Base-by-base conservation (phyloP, 768 basidiomycete species). In the Calvatia gigantea region DNA sequence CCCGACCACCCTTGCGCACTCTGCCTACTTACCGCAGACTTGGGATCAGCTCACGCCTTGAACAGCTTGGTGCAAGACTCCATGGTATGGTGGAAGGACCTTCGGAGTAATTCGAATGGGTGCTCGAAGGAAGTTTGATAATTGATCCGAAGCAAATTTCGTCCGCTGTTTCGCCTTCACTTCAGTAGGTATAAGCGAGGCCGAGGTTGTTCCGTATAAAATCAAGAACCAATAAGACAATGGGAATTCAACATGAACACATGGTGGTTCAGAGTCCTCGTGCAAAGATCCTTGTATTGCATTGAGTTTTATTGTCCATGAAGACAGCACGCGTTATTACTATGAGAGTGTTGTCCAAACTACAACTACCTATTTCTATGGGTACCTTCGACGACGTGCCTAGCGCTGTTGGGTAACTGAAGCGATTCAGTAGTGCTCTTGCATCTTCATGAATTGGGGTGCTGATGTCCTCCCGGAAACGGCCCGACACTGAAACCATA, bases 171-270 rank as follows among this genome's bases (percentile, higher is more conserved):
- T 7, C 21, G 25, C 41, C 21, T 21, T 23, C 41, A 19, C 41
- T 42, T 11, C 21, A 42, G 21, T 42, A 42, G 6, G 12, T 32
- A 19, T 12, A 19, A 19, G 31, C 29, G 15, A 38, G 23, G 15
- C 6, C 19, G 27, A 33, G 9, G n/a, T 39, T 21, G 25, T 38
- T 47, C 45, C 23, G 41, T 55, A 47, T 39, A 47, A 5, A 6
- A 23, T 14, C 51, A 38, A 39, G 44, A 31, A 47, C 54, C 41
- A 43, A 52, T 41, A 43, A 17, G 51, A 43, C 51, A 28, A 11
- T 12, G 45, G 32, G 32, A 46, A 37, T 35, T 37, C 28, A 41
- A 55, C 54, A 55, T 37, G 54, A 55, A 37, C 54, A 28, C 14
- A 15, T n/a, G 27, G 45, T n/a, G n/a, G 31, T 47, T 31, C 37